Evolutionary conservation across 257 asterid species (phyloP).

Genomic region (Pogostemon cablin): DNA sequence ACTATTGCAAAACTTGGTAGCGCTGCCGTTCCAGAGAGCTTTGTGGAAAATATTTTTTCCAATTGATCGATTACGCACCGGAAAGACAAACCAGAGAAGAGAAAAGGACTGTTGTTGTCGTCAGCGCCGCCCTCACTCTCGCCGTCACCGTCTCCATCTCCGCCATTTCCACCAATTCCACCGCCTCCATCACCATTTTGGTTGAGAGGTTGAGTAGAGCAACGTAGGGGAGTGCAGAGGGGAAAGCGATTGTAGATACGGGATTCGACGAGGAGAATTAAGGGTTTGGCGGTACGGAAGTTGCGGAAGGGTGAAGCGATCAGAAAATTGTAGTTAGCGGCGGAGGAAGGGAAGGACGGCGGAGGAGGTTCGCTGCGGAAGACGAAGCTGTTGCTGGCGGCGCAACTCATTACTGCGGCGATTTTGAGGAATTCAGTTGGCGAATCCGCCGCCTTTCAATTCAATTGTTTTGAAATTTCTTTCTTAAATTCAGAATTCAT

Average conservation of each 20-base stretch:
- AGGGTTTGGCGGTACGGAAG: conserved; percentile 19
- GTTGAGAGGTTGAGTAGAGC: conserved; percentile 32
- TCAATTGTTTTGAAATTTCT: background rate
- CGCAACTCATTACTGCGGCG: conserved; percentile 50
- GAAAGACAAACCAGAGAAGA: conserved; percentile 39
- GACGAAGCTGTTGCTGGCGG: conserved; percentile 45
- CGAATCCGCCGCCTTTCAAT: conserved; percentile 29
- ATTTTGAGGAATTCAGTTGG: conserved; percentile 20
- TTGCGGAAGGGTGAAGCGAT: conserved; percentile 30
- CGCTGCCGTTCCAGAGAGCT: conserved; percentile 10
- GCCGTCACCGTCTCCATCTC: conserved; percentile 41
- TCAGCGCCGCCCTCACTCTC: conserved; percentile 38
- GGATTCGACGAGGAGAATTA: conserved; percentile 19
- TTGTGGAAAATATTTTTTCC: conserved; percentile 20
- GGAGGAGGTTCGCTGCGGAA: conserved; percentile 26
- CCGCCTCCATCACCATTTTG: conserved; percentile 10
- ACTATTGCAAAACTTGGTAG: conserved; percentile 36
- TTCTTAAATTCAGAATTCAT: background rate
- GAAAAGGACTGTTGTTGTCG: conserved; percentile 45
- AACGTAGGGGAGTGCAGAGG: conserved; percentile 36
- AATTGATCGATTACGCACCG: conserved; percentile 29
- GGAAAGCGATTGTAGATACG: conserved; percentile 12
- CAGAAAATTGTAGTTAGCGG: conserved; percentile 22
- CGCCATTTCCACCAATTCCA: conserved; percentile 34
- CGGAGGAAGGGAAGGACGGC: conserved; percentile 29